Conservation (phyloP, 2,329 filamentous ascomycete species). For the Claviceps sorghi region DNA sequence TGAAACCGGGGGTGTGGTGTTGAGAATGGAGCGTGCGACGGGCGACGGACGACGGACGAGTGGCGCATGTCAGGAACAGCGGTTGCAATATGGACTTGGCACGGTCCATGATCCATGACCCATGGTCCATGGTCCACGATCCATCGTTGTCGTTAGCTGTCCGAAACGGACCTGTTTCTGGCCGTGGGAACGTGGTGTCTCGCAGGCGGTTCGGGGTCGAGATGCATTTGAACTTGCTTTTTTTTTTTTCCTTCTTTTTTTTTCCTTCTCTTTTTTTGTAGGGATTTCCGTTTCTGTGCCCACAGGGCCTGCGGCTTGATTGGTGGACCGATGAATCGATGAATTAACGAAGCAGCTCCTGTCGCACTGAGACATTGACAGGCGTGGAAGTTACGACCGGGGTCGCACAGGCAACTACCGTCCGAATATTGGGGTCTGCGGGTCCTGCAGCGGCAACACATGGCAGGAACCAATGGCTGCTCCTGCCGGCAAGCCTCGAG, state of each 20-base stretch:
- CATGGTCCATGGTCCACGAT: too few species aligned
- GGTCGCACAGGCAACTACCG: too few species aligned
- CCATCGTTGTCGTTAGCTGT: neutral
- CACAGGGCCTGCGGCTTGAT: neutral
- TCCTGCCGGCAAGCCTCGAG: neutral
- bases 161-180: neutral
- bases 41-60: too few species aligned
- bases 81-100: too few species aligned
- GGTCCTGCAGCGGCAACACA: neutral
- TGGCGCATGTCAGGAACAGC: too few species aligned
- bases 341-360: neutral
- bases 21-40: neutral
- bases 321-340: neutral
- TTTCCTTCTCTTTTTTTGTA: too few species aligned
- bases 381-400: neutral
- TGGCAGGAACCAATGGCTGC: neutral
- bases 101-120: neutral
- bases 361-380: neutral
- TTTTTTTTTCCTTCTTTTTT: neutral
- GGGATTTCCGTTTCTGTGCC: too few species aligned
- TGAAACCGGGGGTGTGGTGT: neutral
- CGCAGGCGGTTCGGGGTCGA: neutral
- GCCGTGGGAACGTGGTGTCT: neutral
- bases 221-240: too few species aligned
- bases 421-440: neutral